These are phyloP conservation scores for Ceratobasidium sp. DNA, from an alignment of 1,284 basidiomycete species.

Conservation along the genomic window DNA sequence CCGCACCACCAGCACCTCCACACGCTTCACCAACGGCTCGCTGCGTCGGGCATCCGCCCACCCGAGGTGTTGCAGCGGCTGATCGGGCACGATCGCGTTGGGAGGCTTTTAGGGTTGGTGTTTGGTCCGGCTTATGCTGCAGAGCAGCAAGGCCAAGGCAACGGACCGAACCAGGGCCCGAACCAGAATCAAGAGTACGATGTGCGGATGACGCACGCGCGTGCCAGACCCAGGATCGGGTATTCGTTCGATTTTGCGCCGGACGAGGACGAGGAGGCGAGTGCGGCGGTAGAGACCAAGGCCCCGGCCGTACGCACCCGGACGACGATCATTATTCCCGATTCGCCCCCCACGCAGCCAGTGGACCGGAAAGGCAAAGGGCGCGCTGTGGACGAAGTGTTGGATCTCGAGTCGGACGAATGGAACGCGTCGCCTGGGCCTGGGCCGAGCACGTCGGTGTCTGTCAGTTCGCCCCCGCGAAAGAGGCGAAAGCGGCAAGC, in stretches of 20 bases:
- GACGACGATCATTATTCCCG: constrained; percentile 36
- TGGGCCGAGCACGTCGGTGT: background rate
- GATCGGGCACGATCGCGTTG: background rate
- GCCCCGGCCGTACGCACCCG: constrained; percentile 6
- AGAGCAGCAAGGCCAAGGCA: no score
- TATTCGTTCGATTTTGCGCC: constrained; percentile 33
- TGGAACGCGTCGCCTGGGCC: background rate
- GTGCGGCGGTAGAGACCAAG: background rate
- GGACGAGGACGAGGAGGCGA: constrained; percentile 17
- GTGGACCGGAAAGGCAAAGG: constrained; percentile 30
- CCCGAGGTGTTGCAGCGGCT: background rate
- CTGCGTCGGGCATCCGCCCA: background rate
- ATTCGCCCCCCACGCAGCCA: constrained; percentile 23
- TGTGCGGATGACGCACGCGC: constrained; percentile 40
- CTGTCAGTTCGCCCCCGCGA: background rate
- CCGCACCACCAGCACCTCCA: background rate
- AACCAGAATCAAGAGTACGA: constrained; percentile 13
- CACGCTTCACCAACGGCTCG: background rate
- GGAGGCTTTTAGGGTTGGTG: background rate
- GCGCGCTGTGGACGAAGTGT: background rate
- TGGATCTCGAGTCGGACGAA: constrained; percentile 13
- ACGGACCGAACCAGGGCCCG: background rate
- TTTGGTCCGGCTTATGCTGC: background rate
- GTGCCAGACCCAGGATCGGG: constrained; percentile 21
- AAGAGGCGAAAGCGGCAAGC: background rate